Evolutionary conservation across 148 eudicot species (phyloP), one percentile per base, ranked within the genome.

Genomic region (Chenopodium formosanum): DNA sequence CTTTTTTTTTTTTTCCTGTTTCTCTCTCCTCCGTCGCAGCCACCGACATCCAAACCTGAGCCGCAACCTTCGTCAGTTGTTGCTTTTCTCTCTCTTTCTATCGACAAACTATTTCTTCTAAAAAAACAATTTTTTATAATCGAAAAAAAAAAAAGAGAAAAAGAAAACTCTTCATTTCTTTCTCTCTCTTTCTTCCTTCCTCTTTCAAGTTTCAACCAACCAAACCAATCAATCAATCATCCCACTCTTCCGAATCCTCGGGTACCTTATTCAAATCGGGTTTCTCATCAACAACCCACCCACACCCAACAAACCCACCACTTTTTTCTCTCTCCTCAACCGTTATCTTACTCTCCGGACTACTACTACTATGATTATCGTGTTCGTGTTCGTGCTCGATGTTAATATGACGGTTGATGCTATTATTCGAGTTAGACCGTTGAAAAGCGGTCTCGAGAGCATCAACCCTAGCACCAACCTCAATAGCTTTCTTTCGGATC

Each of bases 381-480:
- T 16, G 11, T 47, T 74, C 1, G 1, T 25, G 9, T 25, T 74
- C 40, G 40, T 37, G 44, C 7, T 37, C 44, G 44, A 37, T 37
- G 44, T 37, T 37, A 5, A 37, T 37, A 37, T 37, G 44, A 5
- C 44, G 44, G 40, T 5, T 27, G n/a, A 8, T 25, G 27, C 63
- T 76, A 10, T n/a, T 32, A 10, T 27, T 65, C 3, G 12, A 20
- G 7, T 44, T 64, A 17, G 60, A 40, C 67, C 84, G 84, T 2
- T 70, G 83, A 50, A 81, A 73, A n/a, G 80, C 78, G 14, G 84
- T 79, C 66, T 92, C 91, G 2, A 89, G 76, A 6, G 98, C 97
- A 81, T 95, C 99, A 8, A 95, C 99, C 27, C 94, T 82, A 20
- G 94, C 85, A 3, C 99, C 99, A 0, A 95, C 97, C 85, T 95